Conservation (phyloP, 2,329 filamentous ascomycete species). For the Aspergillus pseudoglaucus region DNA sequence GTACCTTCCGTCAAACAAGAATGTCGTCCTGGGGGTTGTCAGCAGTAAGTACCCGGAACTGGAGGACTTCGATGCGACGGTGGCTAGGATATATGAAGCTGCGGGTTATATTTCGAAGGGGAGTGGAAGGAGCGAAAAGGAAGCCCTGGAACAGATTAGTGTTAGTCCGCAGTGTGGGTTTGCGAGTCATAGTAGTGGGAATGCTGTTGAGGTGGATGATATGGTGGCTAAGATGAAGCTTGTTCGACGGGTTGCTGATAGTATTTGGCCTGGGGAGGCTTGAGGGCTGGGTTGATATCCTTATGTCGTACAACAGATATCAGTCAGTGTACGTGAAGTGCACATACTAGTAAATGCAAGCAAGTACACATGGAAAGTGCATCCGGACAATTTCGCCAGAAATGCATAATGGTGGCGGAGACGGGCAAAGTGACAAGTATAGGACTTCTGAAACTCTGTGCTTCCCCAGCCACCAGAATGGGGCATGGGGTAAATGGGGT, state of each 20-base stretch:
- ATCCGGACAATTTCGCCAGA: too few species aligned
- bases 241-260: constrained; percentile 60
- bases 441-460: too few species aligned
- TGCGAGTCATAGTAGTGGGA: constrained; percentile 53
- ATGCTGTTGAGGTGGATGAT: constrained; percentile 57
- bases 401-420: too few species aligned
- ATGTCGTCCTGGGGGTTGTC: constrained; percentile 54
- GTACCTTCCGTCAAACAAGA: constrained; percentile 50
- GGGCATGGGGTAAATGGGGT: neutral
- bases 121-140: constrained; percentile 52
- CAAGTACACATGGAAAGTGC: too few species aligned
- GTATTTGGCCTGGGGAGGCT: neutral
- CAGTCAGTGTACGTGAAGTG: too few species aligned
- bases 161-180: constrained; percentile 64
- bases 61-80: constrained; percentile 54
- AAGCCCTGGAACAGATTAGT: constrained; percentile 58
- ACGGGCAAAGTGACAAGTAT: too few species aligned
- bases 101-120: constrained; percentile 62
- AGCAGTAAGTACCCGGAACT: constrained; percentile 53
- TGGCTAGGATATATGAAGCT: constrained; percentile 48
- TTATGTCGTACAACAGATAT: too few species aligned
- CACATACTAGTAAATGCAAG: too few species aligned
- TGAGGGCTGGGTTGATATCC: neutral
- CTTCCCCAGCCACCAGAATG: too few species aligned
- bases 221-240: constrained; percentile 64